Evolutionary conservation across 805 yeast genomes (phyloP).

Genomic region (Geotrichum ghanense): DNA sequence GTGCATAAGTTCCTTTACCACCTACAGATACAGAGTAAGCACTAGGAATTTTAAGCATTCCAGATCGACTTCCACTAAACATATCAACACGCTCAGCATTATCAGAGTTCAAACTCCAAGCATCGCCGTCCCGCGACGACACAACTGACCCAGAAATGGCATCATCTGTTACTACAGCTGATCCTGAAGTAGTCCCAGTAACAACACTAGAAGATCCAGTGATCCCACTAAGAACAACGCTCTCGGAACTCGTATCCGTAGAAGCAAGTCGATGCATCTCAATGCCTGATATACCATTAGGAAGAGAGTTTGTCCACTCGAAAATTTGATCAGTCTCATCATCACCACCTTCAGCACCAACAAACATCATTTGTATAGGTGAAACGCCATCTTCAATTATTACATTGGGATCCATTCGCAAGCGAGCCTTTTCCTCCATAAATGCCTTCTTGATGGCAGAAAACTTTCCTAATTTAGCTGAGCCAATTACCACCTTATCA

Average conservation of each 20-base stretch:
- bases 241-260: not conserved
- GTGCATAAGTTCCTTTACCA: constrained; percentile 21
- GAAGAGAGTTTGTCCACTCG: constrained; percentile 18
- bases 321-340: constrained; percentile 22
- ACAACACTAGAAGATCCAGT: not conserved
- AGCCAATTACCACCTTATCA: constrained; percentile 61
- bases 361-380: constrained; percentile 16
- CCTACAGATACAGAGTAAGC: constrained; percentile 22
- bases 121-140: constrained; percentile 1
- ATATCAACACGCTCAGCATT: not conserved
- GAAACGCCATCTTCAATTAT: constrained; percentile 7
- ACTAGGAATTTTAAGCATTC: not conserved
- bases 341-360: constrained; percentile 13
- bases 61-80: not conserved
- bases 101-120: constrained; percentile 3
- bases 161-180: too few species aligned
- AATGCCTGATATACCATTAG: not conserved
- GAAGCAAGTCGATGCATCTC: not conserved
- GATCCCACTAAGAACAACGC: not conserved
- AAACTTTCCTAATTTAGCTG: constrained; percentile 20
- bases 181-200: too few species aligned
- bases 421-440: constrained; percentile 39
- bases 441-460: constrained; percentile 29
- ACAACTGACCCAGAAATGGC: not conserved
- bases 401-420: constrained; percentile 10